Evolutionary conservation across 1,139 yeast species (phyloP).

Genomic region (Blastobotrys capitulatus): DNA sequence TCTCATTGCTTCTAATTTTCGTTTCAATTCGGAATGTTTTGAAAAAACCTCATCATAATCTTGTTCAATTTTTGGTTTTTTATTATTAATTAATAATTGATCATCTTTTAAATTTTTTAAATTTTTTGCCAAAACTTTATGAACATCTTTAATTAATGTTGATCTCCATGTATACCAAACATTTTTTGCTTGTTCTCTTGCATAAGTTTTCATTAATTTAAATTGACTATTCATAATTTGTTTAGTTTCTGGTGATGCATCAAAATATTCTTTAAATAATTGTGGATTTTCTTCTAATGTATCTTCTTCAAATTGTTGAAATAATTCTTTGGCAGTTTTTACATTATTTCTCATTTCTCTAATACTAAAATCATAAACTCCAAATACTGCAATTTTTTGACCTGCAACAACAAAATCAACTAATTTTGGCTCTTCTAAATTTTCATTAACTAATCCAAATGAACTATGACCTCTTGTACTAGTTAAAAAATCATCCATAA

Average conservation of each 20-base stretch:
- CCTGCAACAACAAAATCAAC: slow-evolving; percentile 26
- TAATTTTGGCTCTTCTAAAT: slow-evolving; percentile 20
- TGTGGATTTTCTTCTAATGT: slow-evolving; percentile 45
- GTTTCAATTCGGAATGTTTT: slow-evolving; percentile 30
- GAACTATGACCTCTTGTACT: slow-evolving; percentile 28
- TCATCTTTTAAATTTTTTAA: slow-evolving; percentile 22
- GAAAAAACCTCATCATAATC: slow-evolving; percentile 30
- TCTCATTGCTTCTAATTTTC: slow-evolving; percentile 26
- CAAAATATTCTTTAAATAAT: slow-evolving; percentile 44
- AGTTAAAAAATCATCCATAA: slow-evolving; percentile 31
- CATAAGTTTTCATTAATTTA: slow-evolving; percentile 44
- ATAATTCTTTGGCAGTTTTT: slow-evolving; percentile 40
- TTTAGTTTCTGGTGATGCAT: slow-evolving; percentile 37
- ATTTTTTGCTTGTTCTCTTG: slow-evolving; percentile 46
- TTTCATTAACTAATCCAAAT: slow-evolving; percentile 21
- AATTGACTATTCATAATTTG: slow-evolving; percentile 43
- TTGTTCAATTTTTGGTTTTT: slow-evolving; percentile 27
- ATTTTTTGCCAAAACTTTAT: slow-evolving; percentile 37
- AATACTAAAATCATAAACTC: slow-evolving; percentile 38
- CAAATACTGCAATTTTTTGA: slow-evolving; percentile 29
- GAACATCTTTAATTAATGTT: slow-evolving; percentile 41
- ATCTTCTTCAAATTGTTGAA: slow-evolving; percentile 41
- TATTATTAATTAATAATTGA: slow-evolving; percentile 12
- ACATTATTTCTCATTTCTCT: slow-evolving; percentile 48
- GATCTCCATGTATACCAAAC: slow-evolving; percentile 56